Evolutionary conservation across 2,329 filamentous ascomycete genomes (phyloP).

Genomic region (Colletotrichum brevisporum): DNA sequence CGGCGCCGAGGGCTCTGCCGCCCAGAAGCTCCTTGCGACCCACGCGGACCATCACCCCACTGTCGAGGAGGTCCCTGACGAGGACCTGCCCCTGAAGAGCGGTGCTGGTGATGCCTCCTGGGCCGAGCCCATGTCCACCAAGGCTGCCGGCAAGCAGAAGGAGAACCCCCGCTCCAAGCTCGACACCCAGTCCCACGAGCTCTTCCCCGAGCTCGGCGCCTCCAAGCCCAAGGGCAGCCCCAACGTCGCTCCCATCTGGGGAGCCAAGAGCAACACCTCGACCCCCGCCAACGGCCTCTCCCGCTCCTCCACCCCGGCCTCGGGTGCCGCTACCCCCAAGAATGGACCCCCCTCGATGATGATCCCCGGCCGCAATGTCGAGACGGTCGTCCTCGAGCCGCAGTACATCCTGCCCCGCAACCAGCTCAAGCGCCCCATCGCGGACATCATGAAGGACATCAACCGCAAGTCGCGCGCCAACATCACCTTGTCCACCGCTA

Average conservation of each 20-base stretch:
- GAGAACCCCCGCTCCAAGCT: slow-evolving; percentile 66
- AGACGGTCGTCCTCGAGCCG: slow-evolving; percentile 80
- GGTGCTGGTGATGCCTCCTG: slow-evolving; percentile 61
- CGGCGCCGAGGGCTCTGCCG: slow-evolving; percentile 64
- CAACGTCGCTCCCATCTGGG: slow-evolving; percentile 82
- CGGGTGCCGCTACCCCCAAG: slow-evolving; percentile 66
- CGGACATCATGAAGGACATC: slow-evolving; percentile 90
- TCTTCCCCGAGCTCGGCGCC: slow-evolving; percentile 91
- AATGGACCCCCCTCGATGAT: slow-evolving; percentile 71
- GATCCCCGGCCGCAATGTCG: slow-evolving; percentile 86
- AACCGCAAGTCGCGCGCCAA: slow-evolving; percentile 92
- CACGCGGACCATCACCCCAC: slow-evolving; percentile 75
- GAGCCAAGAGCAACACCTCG: slow-evolving; percentile 75
- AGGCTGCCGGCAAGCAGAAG: slow-evolving; percentile 79
- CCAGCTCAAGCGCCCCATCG: slow-evolving; percentile 87
- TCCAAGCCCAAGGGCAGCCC: slow-evolving; percentile 76
- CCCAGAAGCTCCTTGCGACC: slow-evolving; percentile 75
- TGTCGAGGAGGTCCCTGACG: slow-evolving; percentile 86
- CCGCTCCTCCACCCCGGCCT: slow-evolving; percentile 74
- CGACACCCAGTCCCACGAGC: slow-evolving; percentile 89
- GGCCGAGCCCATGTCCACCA: slow-evolving; percentile 68
- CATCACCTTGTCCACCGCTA: slow-evolving; percentile 82
- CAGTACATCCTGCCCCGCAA: slow-evolving; percentile 81
- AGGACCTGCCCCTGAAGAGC: slow-evolving; percentile 76
- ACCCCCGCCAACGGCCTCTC: slow-evolving; percentile 69